phyloP scores from a whole-genome alignment of 345 rosid species.

The Syzygium grande region DNA sequence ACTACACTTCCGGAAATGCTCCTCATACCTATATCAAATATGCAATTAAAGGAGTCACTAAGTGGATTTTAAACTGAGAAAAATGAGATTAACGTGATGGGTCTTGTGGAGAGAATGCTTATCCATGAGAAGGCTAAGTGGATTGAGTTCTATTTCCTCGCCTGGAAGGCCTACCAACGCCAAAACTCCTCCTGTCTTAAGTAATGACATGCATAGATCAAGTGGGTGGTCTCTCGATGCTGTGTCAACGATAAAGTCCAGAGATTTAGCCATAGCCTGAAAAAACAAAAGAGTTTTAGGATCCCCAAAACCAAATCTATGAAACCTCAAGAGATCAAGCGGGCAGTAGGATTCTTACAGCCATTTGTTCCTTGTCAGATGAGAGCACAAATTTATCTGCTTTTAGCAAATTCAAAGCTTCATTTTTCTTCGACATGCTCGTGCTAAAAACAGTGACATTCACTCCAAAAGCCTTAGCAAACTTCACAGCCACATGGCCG shows the following conservation, averaged over 20 bases:
- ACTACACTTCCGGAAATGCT: slow-evolving; percentile 16
- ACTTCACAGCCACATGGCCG: slow-evolving; percentile 42
- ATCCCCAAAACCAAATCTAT: too few species aligned
- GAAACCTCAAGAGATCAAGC: not conserved
- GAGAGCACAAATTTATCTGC: slow-evolving; percentile 27
- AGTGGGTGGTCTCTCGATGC: slow-evolving; percentile 79
- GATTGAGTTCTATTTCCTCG: slow-evolving; percentile 21
- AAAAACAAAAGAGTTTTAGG: not conserved
- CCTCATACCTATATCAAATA: slow-evolving; percentile 6
- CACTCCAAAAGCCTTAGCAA: slow-evolving; percentile 36
- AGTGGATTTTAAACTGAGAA: not conserved
- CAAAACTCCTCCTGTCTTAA: slow-evolving; percentile 21
- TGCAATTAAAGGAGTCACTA: too few species aligned
- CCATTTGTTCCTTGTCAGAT: slow-evolving; percentile 46
- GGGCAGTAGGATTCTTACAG: slow-evolving; percentile 20
- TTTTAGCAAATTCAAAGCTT: slow-evolving; percentile 24
- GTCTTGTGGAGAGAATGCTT: not conserved
- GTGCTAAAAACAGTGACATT: slow-evolving; percentile 35
- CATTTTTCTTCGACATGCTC: slow-evolving; percentile 22
- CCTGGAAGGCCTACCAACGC: slow-evolving; percentile 22
- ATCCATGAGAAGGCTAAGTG: slow-evolving; percentile 16
- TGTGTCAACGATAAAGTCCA: slow-evolving; percentile 68
- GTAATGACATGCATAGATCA: slow-evolving; percentile 65
- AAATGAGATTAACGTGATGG: not conserved
- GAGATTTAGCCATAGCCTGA: slow-evolving; percentile 49